Conservation (phyloP, 768 basidiomycete species). For the Gyrodon lividus region DNA sequence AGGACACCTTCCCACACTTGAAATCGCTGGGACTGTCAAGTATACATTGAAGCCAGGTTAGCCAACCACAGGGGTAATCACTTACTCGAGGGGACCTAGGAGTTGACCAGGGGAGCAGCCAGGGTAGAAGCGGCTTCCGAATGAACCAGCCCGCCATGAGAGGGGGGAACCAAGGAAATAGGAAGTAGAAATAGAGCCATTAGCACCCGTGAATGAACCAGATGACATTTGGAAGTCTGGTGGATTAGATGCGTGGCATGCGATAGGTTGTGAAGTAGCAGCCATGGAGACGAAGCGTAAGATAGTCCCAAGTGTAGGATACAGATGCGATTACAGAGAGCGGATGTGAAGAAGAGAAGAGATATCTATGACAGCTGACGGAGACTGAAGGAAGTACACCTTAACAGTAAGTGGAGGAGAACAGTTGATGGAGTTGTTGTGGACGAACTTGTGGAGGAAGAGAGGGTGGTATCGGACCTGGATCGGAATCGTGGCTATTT, state of each 20-base stretch:
- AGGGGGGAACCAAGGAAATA: slow-evolving; percentile 74
- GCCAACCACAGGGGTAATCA: slow-evolving; percentile 7
- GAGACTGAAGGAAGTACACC: slow-evolving; percentile 1
- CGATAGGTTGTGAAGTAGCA: slow-evolving; percentile 44
- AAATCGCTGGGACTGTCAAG: slow-evolving; percentile 43
- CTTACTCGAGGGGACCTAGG: slow-evolving; percentile 65
- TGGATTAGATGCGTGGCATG: slow-evolving; percentile 31
- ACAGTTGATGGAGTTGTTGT: not conserved
- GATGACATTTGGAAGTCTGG: slow-evolving; percentile 37
- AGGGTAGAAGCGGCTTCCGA: slow-evolving; percentile 60
- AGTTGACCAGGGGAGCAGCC: slow-evolving; percentile 64
- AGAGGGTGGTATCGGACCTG: slow-evolving; percentile 6
- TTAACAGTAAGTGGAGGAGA: not conserved
- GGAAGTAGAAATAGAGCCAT: slow-evolving; percentile 57
- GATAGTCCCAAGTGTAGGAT: not conserved
- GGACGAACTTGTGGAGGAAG: slow-evolving; percentile 6
- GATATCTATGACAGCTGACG: not conserved
- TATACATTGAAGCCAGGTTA: not conserved
- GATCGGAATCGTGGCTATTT: slow-evolving; percentile 25
- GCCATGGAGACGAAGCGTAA: slow-evolving; percentile 29
- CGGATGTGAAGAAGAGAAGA: not conserved
- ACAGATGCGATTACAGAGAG: slow-evolving; percentile 10
- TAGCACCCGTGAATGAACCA: slow-evolving; percentile 49
- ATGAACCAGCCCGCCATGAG: slow-evolving; percentile 69
- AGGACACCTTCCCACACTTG: slow-evolving; percentile 44